Evolutionary conservation across 192 early-diverging fungal species (phyloP).

Genomic region (Coemansia asiatica): DNA sequence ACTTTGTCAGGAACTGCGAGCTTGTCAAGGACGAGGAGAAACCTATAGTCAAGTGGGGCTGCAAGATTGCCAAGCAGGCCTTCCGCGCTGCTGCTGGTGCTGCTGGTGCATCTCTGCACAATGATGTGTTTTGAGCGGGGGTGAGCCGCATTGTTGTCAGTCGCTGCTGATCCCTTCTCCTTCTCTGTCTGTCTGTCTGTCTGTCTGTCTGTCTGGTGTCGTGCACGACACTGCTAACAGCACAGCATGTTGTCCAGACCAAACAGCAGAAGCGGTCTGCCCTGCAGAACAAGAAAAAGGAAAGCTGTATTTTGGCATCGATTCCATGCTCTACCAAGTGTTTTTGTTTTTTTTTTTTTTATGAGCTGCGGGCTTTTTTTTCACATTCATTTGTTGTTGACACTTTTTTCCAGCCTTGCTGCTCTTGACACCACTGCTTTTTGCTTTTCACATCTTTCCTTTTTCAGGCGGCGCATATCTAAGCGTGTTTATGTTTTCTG

Average conservation of each 20-base stretch:
- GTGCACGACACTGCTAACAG: too few species aligned
- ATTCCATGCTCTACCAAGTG: too few species aligned
- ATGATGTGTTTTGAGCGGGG: not conserved
- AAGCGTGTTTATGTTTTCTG: not conserved
- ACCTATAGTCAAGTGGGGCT: conserved; percentile 66
- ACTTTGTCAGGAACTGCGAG: conserved; percentile 67
- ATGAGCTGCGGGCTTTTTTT: not conserved
- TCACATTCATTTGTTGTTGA: not conserved
- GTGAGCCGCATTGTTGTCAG: too few species aligned
- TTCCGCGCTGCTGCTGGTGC: conserved; percentile 32
- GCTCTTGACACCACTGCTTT: not conserved
- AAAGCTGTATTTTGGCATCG: too few species aligned
- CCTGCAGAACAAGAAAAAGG: too few species aligned
- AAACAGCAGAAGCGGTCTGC: too few species aligned
- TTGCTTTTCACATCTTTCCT: not conserved
- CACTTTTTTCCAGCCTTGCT: not conserved
- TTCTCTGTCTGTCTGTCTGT: too few species aligned
- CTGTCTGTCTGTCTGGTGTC: too few species aligned
- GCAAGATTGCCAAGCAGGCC: conserved; percentile 66
- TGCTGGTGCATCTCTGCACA: not conserved
- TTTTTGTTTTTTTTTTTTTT: not conserved
- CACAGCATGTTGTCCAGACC: too few species aligned
- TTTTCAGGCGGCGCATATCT: not conserved
- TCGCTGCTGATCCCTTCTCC: too few species aligned
- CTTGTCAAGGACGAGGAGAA: conserved; percentile 65